Base-by-base conservation (phyloP, 1,139 yeast species). In the Debaryomyces psychrophilus region DNA sequence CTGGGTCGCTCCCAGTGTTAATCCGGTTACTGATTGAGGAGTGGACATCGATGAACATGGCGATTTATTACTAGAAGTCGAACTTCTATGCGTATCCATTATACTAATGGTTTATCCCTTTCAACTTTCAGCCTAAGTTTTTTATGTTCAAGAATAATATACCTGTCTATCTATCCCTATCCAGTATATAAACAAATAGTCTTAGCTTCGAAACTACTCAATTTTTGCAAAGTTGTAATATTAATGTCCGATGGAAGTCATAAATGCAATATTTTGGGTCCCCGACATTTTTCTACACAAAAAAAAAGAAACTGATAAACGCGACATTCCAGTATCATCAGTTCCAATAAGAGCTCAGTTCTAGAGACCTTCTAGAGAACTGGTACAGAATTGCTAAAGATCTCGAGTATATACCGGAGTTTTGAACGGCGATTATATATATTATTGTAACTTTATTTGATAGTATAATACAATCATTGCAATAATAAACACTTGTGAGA, bases 1-100 rank as follows among this genome's bases (percentile, higher is more conserved):
- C 62, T 84, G 85, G 5, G 62, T 56, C 8, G 54, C 33, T 6
- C 35, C 44, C 17, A 18, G 14, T 34, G 26, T 12, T n/a, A 25
- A 25, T 5, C 33, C 34, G 11, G 15, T 5, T 4, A 8, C 20
- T 5, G 26, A 18, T 20, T 22, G 31, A 11, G 41, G 41, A 15
- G 41, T 38, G 18, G 41, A 38, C 20, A 27, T 20, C 25, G 41
- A 20, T 29, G 41, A 38, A 11, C 28, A 18, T 15, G 41, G 34
- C 26, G 41, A 38, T 12, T 38, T 28, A 28, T 38, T 38, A 27
- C 41, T 38, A n/a, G 41, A 26, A 29, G 41, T 28, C 28, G 41
- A 38, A 38, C 31, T 38, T 28, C 41, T 38, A 20, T 38, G 41
- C 25, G 41, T 26, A 38, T 38, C 26, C 41, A 38, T 38, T 12